Evolutionary conservation across 2,329 filamentous ascomycete species (phyloP), one percentile per base, ranked within the genome.

Genomic region (Botryotinia narcissicola): DNA sequence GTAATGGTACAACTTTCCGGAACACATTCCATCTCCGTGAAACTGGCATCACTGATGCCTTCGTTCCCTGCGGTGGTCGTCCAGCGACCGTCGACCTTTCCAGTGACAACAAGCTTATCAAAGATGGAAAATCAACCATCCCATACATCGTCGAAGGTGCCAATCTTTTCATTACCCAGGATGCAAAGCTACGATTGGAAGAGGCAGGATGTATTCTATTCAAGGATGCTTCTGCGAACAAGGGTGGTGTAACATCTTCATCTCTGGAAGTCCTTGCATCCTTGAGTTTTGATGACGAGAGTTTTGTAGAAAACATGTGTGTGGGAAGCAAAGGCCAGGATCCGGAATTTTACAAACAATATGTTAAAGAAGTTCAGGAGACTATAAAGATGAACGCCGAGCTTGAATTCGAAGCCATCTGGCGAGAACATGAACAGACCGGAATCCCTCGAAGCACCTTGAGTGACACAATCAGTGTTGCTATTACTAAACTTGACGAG

Each of bases 151-250:
- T 99, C 62, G 96, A 99, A 84, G 96, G 96, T 71, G 96, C 96
- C 83, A 99, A 98, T 83, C 87, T 99, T 72, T 99, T 99, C 88
- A 97, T 99, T 84, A 98, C 96, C 0, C 96, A 99, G 83, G 96
- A 99, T 80, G 95, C 95, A 79, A 98, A 98, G 86, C 88, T 98
- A 72, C 93, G 94, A 37, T 90, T 99, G 22, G 96, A 99, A 85
- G 92, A 94, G 79, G 95, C 95, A n/a, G 96, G 96, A 74, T 97
- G 94, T 81, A 90, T 98, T 79, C 84, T 99, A 59, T 98, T 94
- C 91, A 99, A 99, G 86, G 96, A 99, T 83, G 96, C 96, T 8
- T 97, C 94, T 54, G 95, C 95, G 73, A 99, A 99, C 89, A 99
- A 99, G 87, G 96, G 96, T 77, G 96, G 96, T 82, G 96, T 99